Percentiles rank a stretch among this genome's conserved stretches.
Conservation (phyloP, 495 filamentous ascomycete genomes). For the Penicillium parvum region DNA sequence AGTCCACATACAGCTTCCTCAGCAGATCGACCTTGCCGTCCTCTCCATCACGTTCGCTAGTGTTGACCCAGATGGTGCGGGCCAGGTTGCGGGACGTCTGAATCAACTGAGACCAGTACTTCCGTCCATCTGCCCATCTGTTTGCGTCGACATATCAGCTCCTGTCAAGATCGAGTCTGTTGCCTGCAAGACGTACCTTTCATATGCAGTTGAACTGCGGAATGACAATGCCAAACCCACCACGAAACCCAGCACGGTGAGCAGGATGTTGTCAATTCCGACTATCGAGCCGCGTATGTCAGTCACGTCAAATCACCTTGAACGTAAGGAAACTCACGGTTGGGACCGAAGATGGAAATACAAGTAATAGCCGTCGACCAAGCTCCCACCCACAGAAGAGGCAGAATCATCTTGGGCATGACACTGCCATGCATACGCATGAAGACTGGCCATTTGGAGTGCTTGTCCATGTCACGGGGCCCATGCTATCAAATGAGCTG, state of each 20-base stretch:
- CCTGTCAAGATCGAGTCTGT: neutral
- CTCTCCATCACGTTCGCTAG: constrained; percentile 59
- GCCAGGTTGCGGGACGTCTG: constrained; percentile 69
- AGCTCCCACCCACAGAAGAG: constrained; percentile 57
- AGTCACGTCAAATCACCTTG: neutral
- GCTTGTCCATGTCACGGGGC: constrained; percentile 66
- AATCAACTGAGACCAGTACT: constrained; percentile 72
- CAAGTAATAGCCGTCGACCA: constrained; percentile 70
- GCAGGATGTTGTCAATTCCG: constrained; percentile 62
- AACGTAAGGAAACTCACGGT: constrained; percentile 35
- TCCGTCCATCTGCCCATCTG: constrained; percentile 66
- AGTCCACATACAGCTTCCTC: constrained; percentile 52
- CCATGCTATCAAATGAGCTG: constrained; percentile 33
- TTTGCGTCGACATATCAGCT: constrained; percentile 2
- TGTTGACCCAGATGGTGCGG: constrained; percentile 75
- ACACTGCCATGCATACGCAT: constrained; percentile 78
- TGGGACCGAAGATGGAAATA: constrained; percentile 50
- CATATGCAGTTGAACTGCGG: constrained; percentile 80
- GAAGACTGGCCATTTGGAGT: constrained; percentile 80
- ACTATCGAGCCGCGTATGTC: constrained; percentile 19
- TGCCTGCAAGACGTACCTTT: constrained; percentile 44
- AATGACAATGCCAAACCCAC: constrained; percentile 80
- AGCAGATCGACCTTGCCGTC: constrained; percentile 64
- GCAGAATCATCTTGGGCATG: constrained; percentile 74
- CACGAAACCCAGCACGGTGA: constrained; percentile 87